These are phyloP conservation scores for Kluyveromyces sp. DNA, from an alignment of 1,139 yeast genomes.

Conservation along the genomic window DNA sequence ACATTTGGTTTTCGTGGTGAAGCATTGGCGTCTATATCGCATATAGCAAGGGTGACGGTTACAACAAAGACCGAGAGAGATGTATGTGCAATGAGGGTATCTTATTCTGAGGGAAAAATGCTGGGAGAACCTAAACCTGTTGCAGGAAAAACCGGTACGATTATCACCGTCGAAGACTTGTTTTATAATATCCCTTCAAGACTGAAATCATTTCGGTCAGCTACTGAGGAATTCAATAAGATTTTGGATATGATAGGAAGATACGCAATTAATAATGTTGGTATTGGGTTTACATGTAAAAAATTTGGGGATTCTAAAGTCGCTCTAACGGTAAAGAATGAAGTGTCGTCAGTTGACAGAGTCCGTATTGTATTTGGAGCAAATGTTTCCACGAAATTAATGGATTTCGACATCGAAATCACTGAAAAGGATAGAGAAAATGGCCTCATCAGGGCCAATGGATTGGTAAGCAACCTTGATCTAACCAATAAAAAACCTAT, in stretches of 20 bases:
- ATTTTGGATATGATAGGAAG: conserved; percentile 79
- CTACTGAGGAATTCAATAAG: conserved; percentile 66
- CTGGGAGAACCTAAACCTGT: conserved; percentile 54
- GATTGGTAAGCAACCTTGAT: conserved; percentile 66
- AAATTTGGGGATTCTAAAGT: conserved; percentile 60
- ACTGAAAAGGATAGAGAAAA: conserved; percentile 21
- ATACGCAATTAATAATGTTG: conserved; percentile 67
- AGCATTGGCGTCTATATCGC: conserved; percentile 66
- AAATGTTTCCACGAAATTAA: conserved; percentile 55
- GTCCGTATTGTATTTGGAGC: conserved; percentile 71
- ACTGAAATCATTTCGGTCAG: conserved; percentile 53
- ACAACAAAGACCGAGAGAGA: conserved; percentile 59
- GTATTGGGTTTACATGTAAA: conserved; percentile 73
- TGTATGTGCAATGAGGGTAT: conserved; percentile 61
- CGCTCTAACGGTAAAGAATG: conserved; percentile 47
- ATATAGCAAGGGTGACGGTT: conserved; percentile 61
- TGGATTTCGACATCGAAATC: conserved; percentile 36
- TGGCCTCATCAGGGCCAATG: conserved; percentile 47
- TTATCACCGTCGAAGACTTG: conserved; percentile 75
- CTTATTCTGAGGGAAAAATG: conserved; percentile 57
- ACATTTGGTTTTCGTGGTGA: conserved; percentile 83
- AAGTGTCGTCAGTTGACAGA: conserved; percentile 48
- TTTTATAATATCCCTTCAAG: conserved; percentile 87
- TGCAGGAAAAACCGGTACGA: conserved; percentile 89
- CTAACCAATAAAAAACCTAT: conserved; percentile 58